These are phyloP conservation scores for Ormosia emarginata DNA, from an alignment of 306 rosid genomes.

Conservation along the genomic window DNA sequence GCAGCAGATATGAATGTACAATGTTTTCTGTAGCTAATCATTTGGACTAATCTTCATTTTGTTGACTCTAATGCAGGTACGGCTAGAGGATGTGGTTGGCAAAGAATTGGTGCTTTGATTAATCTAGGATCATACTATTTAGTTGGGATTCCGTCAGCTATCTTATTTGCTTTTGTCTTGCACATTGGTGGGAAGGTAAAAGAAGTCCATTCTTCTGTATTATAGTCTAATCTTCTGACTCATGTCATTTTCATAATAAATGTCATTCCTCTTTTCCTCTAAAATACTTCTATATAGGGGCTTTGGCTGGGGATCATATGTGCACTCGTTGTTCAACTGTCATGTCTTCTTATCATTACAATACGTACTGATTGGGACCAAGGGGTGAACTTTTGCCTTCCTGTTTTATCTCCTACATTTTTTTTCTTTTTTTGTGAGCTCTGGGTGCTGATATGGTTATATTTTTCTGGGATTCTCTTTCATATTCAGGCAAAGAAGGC, in stretches of 20 bases:
- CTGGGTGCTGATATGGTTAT: not conserved
- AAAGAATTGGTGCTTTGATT: conserved; percentile 67
- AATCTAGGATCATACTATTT: conserved; percentile 74
- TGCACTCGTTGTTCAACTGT: conserved; percentile 62
- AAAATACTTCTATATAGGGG: conserved; percentile 38
- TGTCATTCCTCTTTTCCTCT: not conserved
- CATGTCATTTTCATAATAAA: not conserved
- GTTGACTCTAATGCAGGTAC: conserved; percentile 41
- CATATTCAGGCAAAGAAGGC: conserved; percentile 45
- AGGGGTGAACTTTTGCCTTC: conserved; percentile 35
- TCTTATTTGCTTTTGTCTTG: conserved; percentile 55
- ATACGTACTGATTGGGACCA: conserved; percentile 64
- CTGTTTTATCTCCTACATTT: not conserved
- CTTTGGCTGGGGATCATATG: conserved; percentile 76
- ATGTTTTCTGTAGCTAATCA: not conserved
- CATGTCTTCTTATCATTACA: conserved; percentile 40
- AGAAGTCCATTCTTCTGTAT: not conserved
- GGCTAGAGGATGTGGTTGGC: conserved; percentile 90
- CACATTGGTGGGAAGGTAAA: conserved; percentile 68
- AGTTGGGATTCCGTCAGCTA: conserved; percentile 67
- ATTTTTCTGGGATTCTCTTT: not conserved
- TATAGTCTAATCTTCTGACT: not conserved
- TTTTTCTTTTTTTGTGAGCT: not conserved
- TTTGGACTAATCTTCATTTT: not conserved
- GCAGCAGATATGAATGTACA: not conserved